Percentiles rank a stretch among this genome's conserved stretches.
These are phyloP conservation scores for Citrullus mucosospermus DNA, from an alignment of 306 rosid species.

Conservation along the genomic window DNA sequence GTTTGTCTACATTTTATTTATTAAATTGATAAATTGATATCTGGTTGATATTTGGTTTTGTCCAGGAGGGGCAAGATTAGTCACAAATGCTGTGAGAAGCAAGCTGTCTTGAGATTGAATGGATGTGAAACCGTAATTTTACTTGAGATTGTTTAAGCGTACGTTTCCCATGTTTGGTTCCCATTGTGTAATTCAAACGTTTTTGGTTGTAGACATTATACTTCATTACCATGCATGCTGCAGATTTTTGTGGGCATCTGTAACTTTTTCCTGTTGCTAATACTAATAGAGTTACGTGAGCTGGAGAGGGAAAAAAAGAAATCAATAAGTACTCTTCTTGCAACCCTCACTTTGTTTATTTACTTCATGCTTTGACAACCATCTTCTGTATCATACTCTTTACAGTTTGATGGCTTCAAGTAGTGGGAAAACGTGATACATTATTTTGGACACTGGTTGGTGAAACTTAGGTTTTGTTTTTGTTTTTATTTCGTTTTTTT, in stretches of 20 bases:
- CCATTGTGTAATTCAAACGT: background rate
- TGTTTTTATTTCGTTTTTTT: background rate
- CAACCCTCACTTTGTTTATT: background rate
- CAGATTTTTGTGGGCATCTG: slow-evolving; percentile 5
- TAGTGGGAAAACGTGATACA: background rate
- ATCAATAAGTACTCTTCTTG: slow-evolving; percentile 8
- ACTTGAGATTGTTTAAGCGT: background rate
- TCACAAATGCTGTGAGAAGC: background rate
- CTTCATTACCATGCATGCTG: background rate
- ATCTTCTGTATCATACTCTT: background rate
- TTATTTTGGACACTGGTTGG: background rate
- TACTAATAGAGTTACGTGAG: background rate
- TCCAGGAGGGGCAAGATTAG: slow-evolving; percentile 7
- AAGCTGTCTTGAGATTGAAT: background rate
- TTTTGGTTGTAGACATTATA: background rate
- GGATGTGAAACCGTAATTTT: background rate
- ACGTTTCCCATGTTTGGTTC: background rate
- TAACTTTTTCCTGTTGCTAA: background rate
- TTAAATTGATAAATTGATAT: background rate
- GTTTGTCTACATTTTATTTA: background rate
- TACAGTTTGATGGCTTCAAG: background rate
- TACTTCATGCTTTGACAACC: background rate
- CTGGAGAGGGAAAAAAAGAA: background rate
- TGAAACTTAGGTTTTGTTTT: background rate
- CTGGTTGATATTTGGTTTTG: background rate